phyloP scores from a whole-genome alignment of 2,329 filamentous ascomycete species.

The Aspergillaceae sp. region DNA sequence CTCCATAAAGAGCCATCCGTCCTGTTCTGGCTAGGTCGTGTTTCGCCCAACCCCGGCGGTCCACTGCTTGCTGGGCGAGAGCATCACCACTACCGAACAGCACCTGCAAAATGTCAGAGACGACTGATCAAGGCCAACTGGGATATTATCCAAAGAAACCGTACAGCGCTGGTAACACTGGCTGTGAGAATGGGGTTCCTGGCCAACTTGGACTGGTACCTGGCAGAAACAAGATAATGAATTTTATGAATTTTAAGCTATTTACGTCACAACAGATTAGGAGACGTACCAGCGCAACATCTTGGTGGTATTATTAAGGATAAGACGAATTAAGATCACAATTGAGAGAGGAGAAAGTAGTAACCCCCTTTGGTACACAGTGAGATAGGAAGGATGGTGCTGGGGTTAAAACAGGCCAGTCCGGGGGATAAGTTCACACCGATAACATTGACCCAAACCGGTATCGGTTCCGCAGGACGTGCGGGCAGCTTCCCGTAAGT shows the following conservation, averaged over 20 bases:
- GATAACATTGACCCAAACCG: slow-evolving; percentile 11
- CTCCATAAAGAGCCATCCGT: slow-evolving; percentile 43
- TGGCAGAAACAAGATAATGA: slow-evolving; percentile 18
- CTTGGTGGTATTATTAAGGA: slow-evolving; percentile 1
- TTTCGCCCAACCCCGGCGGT: slow-evolving; percentile 65
- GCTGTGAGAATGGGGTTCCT: slow-evolving; percentile 80
- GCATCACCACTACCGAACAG: slow-evolving; percentile 89
- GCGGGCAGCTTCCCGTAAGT: slow-evolving; percentile 6
- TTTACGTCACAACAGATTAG: too few relatives aligned
- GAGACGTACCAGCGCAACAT: slow-evolving; percentile 31
- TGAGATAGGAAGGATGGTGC: neutral
- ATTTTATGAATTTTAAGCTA: too few relatives aligned
- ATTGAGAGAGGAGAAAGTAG: too few relatives aligned
- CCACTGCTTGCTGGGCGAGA: slow-evolving; percentile 83
- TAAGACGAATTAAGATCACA: neutral
- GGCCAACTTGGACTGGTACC: slow-evolving; percentile 81
- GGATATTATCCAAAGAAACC: slow-evolving; percentile 9
- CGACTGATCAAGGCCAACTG: neutral
- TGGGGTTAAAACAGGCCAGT: slow-evolving; percentile 8
- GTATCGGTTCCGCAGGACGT: slow-evolving; percentile 11
- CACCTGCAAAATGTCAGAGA: slow-evolving; percentile 41
- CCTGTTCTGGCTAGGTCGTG: slow-evolving; percentile 55
- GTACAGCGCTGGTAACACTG: slow-evolving; percentile 72
- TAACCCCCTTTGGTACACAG: too few relatives aligned
- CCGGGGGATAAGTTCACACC: slow-evolving; percentile 5